Evolutionary conservation across 805 yeast genomes (phyloP).

Genomic region (Monosporozyma servazzii): DNA sequence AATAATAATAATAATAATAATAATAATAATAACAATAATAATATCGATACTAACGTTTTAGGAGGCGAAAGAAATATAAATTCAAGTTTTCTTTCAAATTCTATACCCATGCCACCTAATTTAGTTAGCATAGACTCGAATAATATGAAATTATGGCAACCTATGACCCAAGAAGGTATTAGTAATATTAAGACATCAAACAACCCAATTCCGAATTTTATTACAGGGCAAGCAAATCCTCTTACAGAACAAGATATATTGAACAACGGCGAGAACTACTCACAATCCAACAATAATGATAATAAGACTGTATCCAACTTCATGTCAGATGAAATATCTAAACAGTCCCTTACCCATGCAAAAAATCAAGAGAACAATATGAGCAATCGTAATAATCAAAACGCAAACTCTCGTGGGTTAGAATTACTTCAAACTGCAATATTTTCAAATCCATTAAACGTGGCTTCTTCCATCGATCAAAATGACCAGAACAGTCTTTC

Average conservation of each 20-base stretch:
- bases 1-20: not conserved
- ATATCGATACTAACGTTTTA: not conserved
- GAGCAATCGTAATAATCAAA: not conserved
- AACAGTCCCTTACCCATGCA: not conserved
- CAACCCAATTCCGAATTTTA: not conserved
- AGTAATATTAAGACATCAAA: not conserved
- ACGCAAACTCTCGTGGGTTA: not conserved
- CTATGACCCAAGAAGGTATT: not conserved
- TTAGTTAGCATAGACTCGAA: not conserved
- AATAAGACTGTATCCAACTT: not conserved
- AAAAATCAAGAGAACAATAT: not conserved
- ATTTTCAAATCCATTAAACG: not conserved
- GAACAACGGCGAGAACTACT: not conserved
- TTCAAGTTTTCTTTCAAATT: not conserved
- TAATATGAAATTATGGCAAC: not conserved
- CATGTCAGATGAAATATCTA: not conserved
- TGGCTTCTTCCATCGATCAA: not conserved
- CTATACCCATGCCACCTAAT: not conserved
- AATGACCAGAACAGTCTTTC: not conserved
- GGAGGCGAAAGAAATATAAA: not conserved
- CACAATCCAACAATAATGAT: not conserved
- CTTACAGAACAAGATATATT: constrained; percentile 2
- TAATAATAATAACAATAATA: too few species aligned
- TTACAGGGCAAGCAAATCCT: not conserved
- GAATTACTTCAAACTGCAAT: not conserved